Base-by-base conservation (phyloP, 1,139 yeast genomes). In the Sugiyamaella japonica region DNA sequence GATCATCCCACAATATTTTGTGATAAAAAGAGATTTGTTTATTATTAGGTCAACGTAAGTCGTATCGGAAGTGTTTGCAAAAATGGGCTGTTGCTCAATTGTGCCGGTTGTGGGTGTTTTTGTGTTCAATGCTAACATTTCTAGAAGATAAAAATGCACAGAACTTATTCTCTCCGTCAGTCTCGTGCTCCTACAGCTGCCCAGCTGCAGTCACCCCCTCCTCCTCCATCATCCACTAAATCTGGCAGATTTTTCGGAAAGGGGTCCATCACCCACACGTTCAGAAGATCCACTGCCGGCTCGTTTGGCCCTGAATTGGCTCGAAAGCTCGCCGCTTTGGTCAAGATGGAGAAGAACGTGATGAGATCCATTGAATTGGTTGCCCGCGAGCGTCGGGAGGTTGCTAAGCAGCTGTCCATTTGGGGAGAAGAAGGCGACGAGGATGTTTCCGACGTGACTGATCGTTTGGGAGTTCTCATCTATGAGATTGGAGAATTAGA, bases 361-460 rank as follows among this genome's bases (percentile, higher is more conserved):
- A 86, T 91, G 89, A 85, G 97, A 73, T 85, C 96, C 61, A 81
- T 93, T 68, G 98, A 93, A 77, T 80, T 89, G 66, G 90, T 91
- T 60, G 95, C 97, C 62, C 84, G 89, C 72, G 99, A 93, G 78
- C 86, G 98, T 75, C 86, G 95, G 75, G 95, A 89, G 70, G 97
- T 89, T 65, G 99, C 99, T 67, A 89, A 86, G 77, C 97, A 90
- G 78, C 83, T 93, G 73, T 87, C 96, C 59, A 74, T 86, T 61
- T 93, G 99, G 99, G 99, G 99, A 77, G 96, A 91, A 75, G 97
- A 88, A 66, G 89, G 90, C 71, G 98, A 93, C 72, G 97, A 93
- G 70, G 99, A 93, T 67, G 96, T 93, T 59, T 84, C 95, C 58
- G 99, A 93, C 73, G 91, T 93, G 64, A 93, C 99, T 64, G 99